A percentile compares a stretch with the other conserved stretches of the same genome.
phyloP scores from a whole-genome alignment of 2,329 filamentous ascomycete genomes.

The Pestalotiopsis sp. region DNA sequence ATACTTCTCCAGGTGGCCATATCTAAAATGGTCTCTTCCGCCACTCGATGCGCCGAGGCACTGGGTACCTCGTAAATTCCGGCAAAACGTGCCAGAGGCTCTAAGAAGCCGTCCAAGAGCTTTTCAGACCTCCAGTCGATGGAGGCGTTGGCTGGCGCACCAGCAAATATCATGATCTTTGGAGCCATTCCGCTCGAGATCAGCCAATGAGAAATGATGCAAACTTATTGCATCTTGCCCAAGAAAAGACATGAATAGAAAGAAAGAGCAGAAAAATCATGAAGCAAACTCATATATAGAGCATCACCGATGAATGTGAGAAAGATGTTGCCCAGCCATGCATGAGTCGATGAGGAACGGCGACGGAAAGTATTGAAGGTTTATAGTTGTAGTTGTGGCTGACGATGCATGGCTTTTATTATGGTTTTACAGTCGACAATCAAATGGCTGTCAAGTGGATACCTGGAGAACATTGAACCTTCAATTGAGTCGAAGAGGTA shows the following conservation, averaged over 20 bases:
- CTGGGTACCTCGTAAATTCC: constrained; percentile 22
- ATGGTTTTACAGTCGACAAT: neutral
- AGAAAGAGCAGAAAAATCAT: neutral
- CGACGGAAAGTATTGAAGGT: too few relatives aligned
- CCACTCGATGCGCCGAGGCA: constrained; percentile 23
- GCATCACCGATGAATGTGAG: neutral
- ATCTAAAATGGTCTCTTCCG: constrained; percentile 21
- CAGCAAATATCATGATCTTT: constrained; percentile 41
- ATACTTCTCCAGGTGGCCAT: constrained; percentile 57
- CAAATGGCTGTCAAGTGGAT: neutral
- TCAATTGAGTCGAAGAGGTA: neutral
- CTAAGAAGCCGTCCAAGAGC: constrained; percentile 52
- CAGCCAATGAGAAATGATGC: neutral
- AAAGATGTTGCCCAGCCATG: too few relatives aligned
- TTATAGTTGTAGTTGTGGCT: neutral
- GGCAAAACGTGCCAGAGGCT: constrained; percentile 42
- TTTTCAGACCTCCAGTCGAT: constrained; percentile 56
- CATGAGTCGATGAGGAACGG: too few relatives aligned
- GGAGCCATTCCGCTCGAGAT: constrained; percentile 25
- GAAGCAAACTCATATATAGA: neutral
- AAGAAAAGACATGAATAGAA: neutral
- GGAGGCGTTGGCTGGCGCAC: constrained; percentile 58
- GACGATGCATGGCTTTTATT: neutral
- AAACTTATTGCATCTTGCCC: neutral
- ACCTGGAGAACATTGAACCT: neutral